Evolutionary conservation across 805 yeast species (phyloP), one percentile per base, ranked within the genome.

Genomic region (Saccharomycopsis sp.): DNA sequence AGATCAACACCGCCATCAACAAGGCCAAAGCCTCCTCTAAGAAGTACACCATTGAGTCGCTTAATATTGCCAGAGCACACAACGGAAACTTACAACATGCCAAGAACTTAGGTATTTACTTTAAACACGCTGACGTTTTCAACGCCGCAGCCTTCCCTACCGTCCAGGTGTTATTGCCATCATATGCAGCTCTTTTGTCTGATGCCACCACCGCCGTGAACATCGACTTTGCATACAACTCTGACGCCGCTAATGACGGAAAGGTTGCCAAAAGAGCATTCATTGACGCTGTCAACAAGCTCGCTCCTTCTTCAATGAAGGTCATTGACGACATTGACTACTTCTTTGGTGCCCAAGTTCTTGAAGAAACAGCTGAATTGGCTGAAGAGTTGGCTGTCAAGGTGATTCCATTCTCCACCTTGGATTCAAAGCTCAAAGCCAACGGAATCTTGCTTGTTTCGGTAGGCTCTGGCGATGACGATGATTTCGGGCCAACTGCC

Each of bases 11-110:
- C 17, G 97, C 97, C 19, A 75, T 86, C 62, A 76, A 75, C 29
- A 74, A 72, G 60, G 89, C 93, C 15, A 80, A 84, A 70, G 69
- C 77, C 54, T 75, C 82, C 49, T 81, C 94, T 38, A 75, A 83
- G 53, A 77, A 81, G 57, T 83, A 78, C 68, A 75, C 78, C 58
- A 81, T 85, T 47, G 90, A 85, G 63, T 73, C 83, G 41, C 77
- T 94, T 67, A 96, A 91, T 66, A 85, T 94, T 70, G 84, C 96
- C 9, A 86, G 82, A 71, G 96, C 98, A 34, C 97, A 94, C 70
- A 88, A 90, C 67, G 89, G 87, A 63, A 82, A 89, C 68, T 68
- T 81, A 56, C 70, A 75, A 17, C 98, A 94, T 67, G 97, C 96
- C 8, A 81, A 82, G 62, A 79, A 84, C 47, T 76, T 94, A 58